Base-by-base conservation (phyloP, 2,329 filamentous ascomycete species). In the Paraphaeosphaeria sporulosa region DNA sequence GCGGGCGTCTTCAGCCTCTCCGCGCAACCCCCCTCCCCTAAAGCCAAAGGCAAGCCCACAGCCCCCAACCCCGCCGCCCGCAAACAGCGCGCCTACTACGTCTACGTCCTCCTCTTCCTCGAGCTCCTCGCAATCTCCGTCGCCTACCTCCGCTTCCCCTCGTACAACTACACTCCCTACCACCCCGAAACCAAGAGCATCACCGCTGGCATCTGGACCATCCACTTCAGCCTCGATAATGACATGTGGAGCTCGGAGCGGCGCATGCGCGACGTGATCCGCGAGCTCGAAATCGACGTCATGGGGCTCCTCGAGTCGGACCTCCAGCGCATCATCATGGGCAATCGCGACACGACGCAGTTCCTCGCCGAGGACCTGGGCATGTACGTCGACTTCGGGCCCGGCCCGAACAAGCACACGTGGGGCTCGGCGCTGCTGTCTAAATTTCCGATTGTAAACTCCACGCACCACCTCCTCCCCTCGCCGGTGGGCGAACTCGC, bases 211-310 rank as follows among this genome's bases (percentile, higher is more conserved):
- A 98, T 99, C 76, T 99, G 95, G 95, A 99, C 95, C 0, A 94
- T 98, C 58, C 95, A 99, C 81, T 99, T 99, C 78, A 94, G 92
- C 15, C 87, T 99, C 21, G 95, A 99, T 80, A 98, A 99, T 71
- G 91, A 97, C 77, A 97, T 98, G 94, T 98, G 93, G 93, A 94
- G 92, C 10, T 97, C 94, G 0, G 95, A 99, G 79, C 88, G 91
- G 70, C 93, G 95, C 64, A 96, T 97, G 88, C 90, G 92, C 60
- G 90, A 97, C 81, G 84, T 96, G 15, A 90, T 97, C 79, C 89
- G 92, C 73, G 95, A 98, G 72, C 83, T 97, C n/a, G 95, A 99
- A 79, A 82, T 99, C n/a, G 95, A 99, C 73, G 92, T 99, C 5
- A 86, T 99, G 49, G 95, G 95, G n/a, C 86, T 99, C 21, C 85